Evolutionary conservation across 2,329 filamentous ascomycete genomes (phyloP).

Genomic region (Colletotrichum orbiculare): DNA sequence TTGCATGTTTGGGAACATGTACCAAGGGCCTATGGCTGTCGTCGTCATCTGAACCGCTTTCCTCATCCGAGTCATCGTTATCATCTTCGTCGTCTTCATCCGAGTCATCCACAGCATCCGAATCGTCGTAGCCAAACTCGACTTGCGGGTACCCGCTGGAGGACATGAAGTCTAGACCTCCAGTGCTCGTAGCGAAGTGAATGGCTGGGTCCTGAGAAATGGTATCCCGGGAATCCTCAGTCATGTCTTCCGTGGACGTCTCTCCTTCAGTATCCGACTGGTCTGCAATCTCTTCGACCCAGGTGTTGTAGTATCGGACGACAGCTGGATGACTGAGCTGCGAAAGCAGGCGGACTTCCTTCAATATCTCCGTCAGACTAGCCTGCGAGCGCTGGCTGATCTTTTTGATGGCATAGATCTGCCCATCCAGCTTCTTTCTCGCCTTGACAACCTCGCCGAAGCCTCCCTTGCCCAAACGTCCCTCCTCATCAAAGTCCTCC

Average conservation of each 20-base stretch:
- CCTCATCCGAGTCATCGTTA: slow-evolving; percentile 56
- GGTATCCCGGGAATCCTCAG: slow-evolving; percentile 53
- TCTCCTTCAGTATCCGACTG: slow-evolving; percentile 67
- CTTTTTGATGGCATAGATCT: slow-evolving; percentile 97
- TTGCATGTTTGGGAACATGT: slow-evolving; percentile 36
- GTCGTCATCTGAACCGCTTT: slow-evolving; percentile 50
- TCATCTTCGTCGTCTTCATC: slow-evolving; percentile 51
- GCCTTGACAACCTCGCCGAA: slow-evolving; percentile 98
- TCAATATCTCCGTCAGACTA: slow-evolving; percentile 83
- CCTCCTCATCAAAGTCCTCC: slow-evolving; percentile 91
- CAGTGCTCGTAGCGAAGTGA: slow-evolving; percentile 77
- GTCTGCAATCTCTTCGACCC: slow-evolving; percentile 81
- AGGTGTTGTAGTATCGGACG: slow-evolving; percentile 94
- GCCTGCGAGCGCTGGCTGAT: slow-evolving; percentile 84
- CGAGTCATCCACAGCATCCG: slow-evolving; percentile 50
- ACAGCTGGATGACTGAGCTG: slow-evolving; percentile 88
- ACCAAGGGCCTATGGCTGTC: slow-evolving; percentile 41
- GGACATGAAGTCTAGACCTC: slow-evolving; percentile 93
- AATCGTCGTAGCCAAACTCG: slow-evolving; percentile 78
- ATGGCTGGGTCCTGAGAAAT: slow-evolving; percentile 58
- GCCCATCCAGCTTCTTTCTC: slow-evolving; percentile 88
- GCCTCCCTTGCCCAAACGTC: slow-evolving; percentile 88
- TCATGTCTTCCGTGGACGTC: slow-evolving; percentile 58
- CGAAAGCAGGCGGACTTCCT: slow-evolving; percentile 90
- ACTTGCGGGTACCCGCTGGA: slow-evolving; percentile 82